Evolutionary conservation across 2,329 filamentous ascomycete genomes (phyloP).

Genomic region (Whalleya microplaca): DNA sequence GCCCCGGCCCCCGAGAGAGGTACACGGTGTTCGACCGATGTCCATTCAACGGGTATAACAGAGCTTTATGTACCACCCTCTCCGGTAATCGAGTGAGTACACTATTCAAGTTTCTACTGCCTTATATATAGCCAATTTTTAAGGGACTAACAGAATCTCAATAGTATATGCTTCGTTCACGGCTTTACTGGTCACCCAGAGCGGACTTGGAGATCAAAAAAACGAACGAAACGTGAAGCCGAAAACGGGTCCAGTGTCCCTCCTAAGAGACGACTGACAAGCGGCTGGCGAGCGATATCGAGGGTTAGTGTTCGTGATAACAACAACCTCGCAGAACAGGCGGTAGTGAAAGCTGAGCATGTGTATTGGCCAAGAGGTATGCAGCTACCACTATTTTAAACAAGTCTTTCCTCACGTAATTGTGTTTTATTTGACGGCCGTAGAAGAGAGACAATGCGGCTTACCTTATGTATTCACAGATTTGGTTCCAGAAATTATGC

Average conservation of each 20-base stretch:
- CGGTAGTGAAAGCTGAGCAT: background rate
- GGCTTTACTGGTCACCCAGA: conserved; percentile 17
- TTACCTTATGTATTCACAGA: background rate
- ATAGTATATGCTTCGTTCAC: conserved; percentile 17
- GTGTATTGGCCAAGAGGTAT: conserved; percentile 14
- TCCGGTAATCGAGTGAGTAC: too few relatives aligned
- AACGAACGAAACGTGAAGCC: background rate
- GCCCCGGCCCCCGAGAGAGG: too few relatives aligned
- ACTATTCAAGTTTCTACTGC: too few relatives aligned
- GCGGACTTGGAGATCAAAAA: conserved; percentile 12
- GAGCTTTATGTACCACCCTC: too few relatives aligned
- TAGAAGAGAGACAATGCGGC: background rate
- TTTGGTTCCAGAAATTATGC: conserved; percentile 9
- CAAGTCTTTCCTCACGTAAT: too few relatives aligned
- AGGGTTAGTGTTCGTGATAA: background rate
- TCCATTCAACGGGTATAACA: too few relatives aligned
- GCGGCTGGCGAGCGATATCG: background rate
- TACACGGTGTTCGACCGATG: too few relatives aligned
- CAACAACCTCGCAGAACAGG: background rate
- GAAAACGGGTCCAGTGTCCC: background rate
- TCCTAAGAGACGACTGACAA: background rate
- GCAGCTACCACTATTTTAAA: too few relatives aligned
- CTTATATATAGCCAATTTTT: too few relatives aligned
- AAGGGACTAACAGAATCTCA: background rate
- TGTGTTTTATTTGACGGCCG: too few relatives aligned